A percentile compares a stretch with the other conserved stretches of the same genome.
phyloP scores from a whole-genome alignment of 306 rosid species.

The Prinsepia uniflora region DNA sequence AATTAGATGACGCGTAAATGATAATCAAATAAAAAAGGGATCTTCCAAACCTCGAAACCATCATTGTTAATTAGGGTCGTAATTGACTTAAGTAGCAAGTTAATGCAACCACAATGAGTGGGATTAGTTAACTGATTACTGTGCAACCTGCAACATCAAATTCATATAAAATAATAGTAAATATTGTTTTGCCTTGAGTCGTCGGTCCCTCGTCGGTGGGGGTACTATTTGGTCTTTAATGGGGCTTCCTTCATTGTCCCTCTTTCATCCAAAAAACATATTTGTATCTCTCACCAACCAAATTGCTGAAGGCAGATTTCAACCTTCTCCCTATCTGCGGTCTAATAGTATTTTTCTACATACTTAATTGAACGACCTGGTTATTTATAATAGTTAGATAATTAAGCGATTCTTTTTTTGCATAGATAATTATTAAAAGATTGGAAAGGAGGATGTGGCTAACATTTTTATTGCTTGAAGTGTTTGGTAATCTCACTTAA shows the following conservation, averaged over 20 bases:
- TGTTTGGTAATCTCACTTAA: neutral
- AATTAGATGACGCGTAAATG: neutral
- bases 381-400: too few relatives aligned
- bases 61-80: neutral
- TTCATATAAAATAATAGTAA: neutral
- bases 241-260: neutral
- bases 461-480: neutral
- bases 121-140: conserved; percentile 23
- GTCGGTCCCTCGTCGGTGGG: conserved; percentile 23
- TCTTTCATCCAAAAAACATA: neutral
- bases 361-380: too few relatives aligned
- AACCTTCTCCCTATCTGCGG: too few relatives aligned
- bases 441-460: too few relatives aligned
- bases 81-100: conserved; percentile 40
- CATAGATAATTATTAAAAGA: too few relatives aligned
- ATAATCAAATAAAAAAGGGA: neutral
- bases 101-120: conserved; percentile 23
- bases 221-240: neutral
- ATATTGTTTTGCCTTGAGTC: neutral
- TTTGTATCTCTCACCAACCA: neutral
- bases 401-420: too few relatives aligned
- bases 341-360: too few relatives aligned
- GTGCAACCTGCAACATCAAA: neutral
- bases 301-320: neutral
- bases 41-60: conserved; percentile 18